Evolutionary conservation across 129 eudicot genomes (phyloP), one percentile per base, ranked within the genome.

Genomic region (Glebionis coronaria): DNA sequence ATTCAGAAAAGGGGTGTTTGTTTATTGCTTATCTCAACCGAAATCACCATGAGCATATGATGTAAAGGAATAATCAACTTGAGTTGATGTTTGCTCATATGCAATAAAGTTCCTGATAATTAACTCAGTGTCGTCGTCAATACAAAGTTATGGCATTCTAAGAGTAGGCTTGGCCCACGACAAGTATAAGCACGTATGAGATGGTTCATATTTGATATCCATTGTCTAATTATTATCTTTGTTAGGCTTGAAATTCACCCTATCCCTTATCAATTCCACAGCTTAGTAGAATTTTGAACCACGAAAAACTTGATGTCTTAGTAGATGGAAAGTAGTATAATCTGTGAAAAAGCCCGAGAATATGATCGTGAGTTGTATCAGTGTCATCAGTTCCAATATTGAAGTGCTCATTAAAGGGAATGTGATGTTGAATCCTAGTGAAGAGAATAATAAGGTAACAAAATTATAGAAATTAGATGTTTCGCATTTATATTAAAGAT

Each of bases 361-460:
- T 47, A 47, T 47, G 53, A 47, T 31, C 38, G 38, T 11, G 53
- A 47, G 1, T 47, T 47, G 53, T 12, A 12, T 11, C 5, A 2
- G 53, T 47, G 14, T 1, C 15, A n/a, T 47, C 15, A 47, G 15
- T 47, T 47, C 15, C 5, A 46, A 46, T 46, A 47, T 11, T 12
- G 9, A 47, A 5, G 15, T 47, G 14, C 13, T 12, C 53, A 11
- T 47, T n/a, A 47, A 47, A 47, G 18, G 15, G 14, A 5, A 47
- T 47, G 15, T 12, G 13, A 12, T 4, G 15, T 3, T 11, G 15
- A 47, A 47, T n/a, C 53, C 3, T 5, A 47, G n/a, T n/a, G n/a
- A n/a, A 55, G 40, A 59, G 28, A 44, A 61, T 60, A 13, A 23
- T 16, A 38, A 73, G 23, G 38, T 59, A 59, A 73, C 27, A 53